Conservation (phyloP, 139 green algal species). For the Chlamydomonas sphaeroides region DNA sequence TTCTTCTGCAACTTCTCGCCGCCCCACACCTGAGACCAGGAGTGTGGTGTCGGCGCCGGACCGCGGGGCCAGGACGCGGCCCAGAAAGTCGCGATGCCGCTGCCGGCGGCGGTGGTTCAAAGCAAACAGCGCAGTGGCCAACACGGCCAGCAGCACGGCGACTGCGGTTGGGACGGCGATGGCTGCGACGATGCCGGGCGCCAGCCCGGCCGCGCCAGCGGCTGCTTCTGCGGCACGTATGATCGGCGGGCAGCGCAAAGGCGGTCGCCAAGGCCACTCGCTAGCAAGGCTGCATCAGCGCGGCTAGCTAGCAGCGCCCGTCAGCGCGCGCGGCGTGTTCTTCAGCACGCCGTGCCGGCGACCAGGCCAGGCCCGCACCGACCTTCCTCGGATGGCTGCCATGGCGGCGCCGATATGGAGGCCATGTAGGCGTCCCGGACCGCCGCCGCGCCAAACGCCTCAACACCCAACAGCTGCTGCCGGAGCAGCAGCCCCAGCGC, state of each 20-base stretch:
- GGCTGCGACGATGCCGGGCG: not conserved
- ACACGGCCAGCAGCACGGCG: not conserved
- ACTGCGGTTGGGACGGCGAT: too few relatives aligned
- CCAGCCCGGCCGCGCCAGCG: too few relatives aligned
- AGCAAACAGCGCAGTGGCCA: not conserved
- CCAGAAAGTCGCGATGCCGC: conserved; percentile 9
- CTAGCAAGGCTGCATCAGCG: too few relatives aligned
- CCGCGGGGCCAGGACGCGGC: conserved; percentile 11
- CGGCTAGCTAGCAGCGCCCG: too few relatives aligned
- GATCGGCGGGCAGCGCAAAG: too few relatives aligned
- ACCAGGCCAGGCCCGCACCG: too few relatives aligned
- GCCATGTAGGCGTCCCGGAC: not conserved
- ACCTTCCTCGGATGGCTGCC: not conserved
- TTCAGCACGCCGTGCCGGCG: too few relatives aligned
- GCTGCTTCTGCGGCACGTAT: too few relatives aligned
- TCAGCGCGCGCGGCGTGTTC: too few relatives aligned
- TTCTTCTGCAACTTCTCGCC: too few relatives aligned
- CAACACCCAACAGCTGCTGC: not conserved
- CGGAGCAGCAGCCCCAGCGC: not conserved
- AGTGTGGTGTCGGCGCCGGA: conserved; percentile 23
- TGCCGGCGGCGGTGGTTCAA: not conserved
- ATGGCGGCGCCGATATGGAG: not conserved
- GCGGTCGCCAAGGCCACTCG: too few relatives aligned
- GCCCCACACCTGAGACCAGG: conserved; percentile 17
- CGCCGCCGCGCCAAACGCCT: not conserved